Conservation (phyloP, 2,329 filamentous ascomycete genomes). For the Botrytis galanthina region DNA sequence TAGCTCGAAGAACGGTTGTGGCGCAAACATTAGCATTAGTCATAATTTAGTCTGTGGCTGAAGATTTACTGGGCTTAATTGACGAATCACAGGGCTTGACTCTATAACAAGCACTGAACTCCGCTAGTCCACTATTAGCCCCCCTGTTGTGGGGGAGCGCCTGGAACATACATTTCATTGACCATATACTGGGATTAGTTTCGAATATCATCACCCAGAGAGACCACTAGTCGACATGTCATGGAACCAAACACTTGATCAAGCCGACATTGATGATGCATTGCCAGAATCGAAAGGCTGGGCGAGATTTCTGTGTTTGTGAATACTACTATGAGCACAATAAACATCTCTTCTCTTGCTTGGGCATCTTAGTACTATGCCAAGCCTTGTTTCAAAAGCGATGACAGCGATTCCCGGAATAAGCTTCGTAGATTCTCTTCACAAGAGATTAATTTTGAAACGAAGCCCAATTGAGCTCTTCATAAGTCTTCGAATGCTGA, state of each 20-base stretch:
- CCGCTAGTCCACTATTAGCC: not conserved
- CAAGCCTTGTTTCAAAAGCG: not conserved
- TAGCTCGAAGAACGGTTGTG: not conserved
- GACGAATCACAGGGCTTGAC: not conserved
- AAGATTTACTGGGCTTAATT: not conserved
- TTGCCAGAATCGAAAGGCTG: not conserved
- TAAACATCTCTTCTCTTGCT: not conserved
- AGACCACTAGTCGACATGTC: not conserved
- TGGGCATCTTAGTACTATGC: not conserved
- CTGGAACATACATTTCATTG: not conserved
- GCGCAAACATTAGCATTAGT: constrained; percentile 1
- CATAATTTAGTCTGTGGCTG: not conserved
- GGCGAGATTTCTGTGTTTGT: not conserved
- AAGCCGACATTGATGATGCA: not conserved
- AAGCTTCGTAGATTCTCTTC: not conserved
- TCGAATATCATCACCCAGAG: not conserved
- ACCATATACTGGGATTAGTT: not conserved
- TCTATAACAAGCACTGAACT: not conserved
- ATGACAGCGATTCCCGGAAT: too few relatives aligned
- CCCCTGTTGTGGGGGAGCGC: not conserved
- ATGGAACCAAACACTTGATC: not conserved
- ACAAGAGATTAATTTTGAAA: not conserved
- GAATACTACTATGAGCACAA: not conserved
- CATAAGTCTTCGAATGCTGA: not conserved
- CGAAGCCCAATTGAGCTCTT: not conserved